Evolutionary conservation across 2,329 filamentous ascomycete species (phyloP).

Genomic region (Blastomyces silverae): DNA sequence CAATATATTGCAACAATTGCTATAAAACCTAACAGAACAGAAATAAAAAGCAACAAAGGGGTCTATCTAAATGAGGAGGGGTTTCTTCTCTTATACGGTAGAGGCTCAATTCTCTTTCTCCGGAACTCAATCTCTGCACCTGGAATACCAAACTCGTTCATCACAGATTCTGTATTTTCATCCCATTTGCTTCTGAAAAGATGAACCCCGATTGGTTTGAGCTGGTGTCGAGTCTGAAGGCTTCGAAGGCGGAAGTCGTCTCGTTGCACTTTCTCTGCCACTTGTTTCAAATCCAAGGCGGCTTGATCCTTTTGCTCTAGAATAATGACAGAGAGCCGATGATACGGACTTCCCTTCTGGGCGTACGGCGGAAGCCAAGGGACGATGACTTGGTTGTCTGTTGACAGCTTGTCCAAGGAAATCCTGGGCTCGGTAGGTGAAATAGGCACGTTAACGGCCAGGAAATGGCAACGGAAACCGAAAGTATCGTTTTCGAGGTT

Average conservation of each 20-base stretch:
- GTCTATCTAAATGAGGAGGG: slow-evolving; percentile 41
- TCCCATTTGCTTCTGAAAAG: slow-evolving; percentile 90
- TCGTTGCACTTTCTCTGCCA: slow-evolving; percentile 49
- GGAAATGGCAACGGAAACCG: slow-evolving; percentile 74
- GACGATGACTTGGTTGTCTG: slow-evolving; percentile 59
- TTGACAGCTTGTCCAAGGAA: slow-evolving; percentile 56
- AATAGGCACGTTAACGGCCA: slow-evolving; percentile 67
- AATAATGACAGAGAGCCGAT: slow-evolving; percentile 76
- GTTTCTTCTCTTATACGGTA: slow-evolving; percentile 58
- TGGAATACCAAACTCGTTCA: slow-evolving; percentile 67
- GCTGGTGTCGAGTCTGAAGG: slow-evolving; percentile 61
- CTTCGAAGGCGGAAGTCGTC: slow-evolving; percentile 69
- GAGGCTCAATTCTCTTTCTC: slow-evolving; percentile 64
- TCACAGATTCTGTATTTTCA: slow-evolving; percentile 75
- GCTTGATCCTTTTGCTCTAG: slow-evolving; percentile 66
- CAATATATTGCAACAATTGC: slow-evolving; percentile 33
- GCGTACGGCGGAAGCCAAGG: slow-evolving; percentile 82
- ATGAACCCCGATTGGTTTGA: slow-evolving; percentile 71
- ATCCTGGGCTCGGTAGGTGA: slow-evolving; percentile 56
- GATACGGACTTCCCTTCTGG: slow-evolving; percentile 85
- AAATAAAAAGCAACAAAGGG: slow-evolving; percentile 17
- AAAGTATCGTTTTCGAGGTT: slow-evolving; percentile 68
- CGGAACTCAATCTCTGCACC: slow-evolving; percentile 81
- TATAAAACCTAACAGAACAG: slow-evolving; percentile 22
- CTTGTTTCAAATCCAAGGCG: slow-evolving; percentile 51